Conservation (phyloP, 2,329 filamentous ascomycete species). For the Periglandula ipomoeae region DNA sequence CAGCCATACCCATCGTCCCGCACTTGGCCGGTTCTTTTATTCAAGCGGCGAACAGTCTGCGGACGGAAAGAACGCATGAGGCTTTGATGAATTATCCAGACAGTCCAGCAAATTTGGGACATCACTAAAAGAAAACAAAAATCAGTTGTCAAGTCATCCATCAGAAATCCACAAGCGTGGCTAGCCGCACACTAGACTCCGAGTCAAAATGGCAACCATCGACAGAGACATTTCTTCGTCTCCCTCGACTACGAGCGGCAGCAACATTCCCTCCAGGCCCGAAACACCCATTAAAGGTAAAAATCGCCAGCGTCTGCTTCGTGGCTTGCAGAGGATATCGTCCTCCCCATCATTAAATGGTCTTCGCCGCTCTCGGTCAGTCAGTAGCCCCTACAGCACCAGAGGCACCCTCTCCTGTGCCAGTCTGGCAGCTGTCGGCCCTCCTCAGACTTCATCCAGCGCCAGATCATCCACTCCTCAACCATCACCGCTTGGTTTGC, state of each 20-base stretch:
- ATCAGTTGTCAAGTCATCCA: neutral
- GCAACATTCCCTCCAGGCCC: conserved; percentile 13
- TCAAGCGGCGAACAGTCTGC: no score
- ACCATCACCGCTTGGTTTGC: conserved; percentile 30
- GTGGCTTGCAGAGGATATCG: conserved; percentile 69
- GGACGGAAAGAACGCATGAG: no score
- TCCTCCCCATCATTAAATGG: conserved; percentile 66
- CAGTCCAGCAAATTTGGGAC: no score
- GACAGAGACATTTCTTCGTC: conserved; percentile 13
- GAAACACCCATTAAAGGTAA: conserved; percentile 45
- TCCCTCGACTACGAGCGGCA: conserved; percentile 14
- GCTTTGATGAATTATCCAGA: no score
- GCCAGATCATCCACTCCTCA: conserved; percentile 24
- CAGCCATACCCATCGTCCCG: no score
- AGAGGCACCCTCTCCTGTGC: conserved; percentile 45
- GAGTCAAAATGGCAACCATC: conserved; percentile 2
- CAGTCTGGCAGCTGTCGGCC: conserved; percentile 36
- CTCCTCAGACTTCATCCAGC: conserved; percentile 19
- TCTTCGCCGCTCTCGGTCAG: conserved; percentile 54
- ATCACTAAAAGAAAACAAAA: no score
- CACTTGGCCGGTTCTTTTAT: no score
- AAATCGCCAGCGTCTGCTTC: conserved; percentile 60
- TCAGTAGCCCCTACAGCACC: conserved; percentile 57
- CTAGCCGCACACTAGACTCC: neutral
- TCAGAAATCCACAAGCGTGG: neutral